phyloP scores from a whole-genome alignment of 2,329 filamentous ascomycete species.

The Nigrospora oryzae region DNA sequence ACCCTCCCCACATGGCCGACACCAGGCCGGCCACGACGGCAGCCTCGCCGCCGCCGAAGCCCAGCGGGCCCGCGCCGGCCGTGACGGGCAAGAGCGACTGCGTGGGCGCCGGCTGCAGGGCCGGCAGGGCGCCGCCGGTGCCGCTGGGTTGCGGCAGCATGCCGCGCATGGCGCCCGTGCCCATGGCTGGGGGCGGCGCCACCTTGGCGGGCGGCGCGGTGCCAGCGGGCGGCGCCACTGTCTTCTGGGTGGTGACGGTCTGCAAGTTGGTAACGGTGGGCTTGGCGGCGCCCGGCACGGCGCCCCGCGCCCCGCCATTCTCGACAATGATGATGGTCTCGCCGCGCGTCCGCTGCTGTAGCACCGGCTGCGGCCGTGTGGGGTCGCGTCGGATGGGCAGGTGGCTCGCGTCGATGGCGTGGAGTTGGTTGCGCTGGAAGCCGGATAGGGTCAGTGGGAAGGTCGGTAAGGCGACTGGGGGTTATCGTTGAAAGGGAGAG shows the following conservation, averaged over 20 bases:
- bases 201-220: neutral
- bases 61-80: neutral
- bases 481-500: neutral
- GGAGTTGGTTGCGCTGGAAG: neutral
- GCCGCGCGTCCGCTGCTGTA: neutral
- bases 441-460: neutral
- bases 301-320: neutral
- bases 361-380: no score
- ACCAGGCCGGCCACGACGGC: no score
- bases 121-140: neutral
- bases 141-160: neutral
- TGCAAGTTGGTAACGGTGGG: slow-evolving; percentile 1
- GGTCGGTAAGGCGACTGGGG: neutral
- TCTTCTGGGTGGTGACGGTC: neutral
- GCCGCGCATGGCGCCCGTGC: neutral
- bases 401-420: neutral
- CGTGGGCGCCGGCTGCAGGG: neutral
- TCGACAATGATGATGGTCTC: neutral
- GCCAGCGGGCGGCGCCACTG: neutral
- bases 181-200: neutral
- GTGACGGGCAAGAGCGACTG: neutral
- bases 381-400: neutral
- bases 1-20: no score
- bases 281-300: neutral
- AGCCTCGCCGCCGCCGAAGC: no score